Base-by-base conservation (phyloP, 768 basidiomycete genomes). In the Sarcodon sp. region DNA sequence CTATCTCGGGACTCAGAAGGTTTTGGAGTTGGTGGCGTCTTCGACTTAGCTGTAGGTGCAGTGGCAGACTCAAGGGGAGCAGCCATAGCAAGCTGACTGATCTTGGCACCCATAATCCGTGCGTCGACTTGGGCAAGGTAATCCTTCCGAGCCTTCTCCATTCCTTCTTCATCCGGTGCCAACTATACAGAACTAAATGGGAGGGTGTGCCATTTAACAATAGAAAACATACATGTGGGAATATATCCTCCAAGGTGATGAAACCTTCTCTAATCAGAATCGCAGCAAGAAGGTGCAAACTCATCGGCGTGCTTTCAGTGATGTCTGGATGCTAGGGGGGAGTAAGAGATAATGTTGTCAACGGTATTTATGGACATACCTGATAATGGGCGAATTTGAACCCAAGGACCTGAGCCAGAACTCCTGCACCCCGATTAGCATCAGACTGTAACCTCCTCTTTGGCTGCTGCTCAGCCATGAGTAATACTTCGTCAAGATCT, bases 381-480 rank as follows among this genome's bases (percentile, higher is more conserved):
- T 93, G 84, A 63, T 94, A 93, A 61, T 83, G 81, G 7, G 76
- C 73, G 57, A 96, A 94, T 64, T 99, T 99, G 75, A 98, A 98
- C n/a, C 96, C 96, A 16, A 99, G 69, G 6, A 98, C 87, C 66
- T 99, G 92, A 11, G 89, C 83, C 48, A 88, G 66, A 16, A 88
- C 83, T 45, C 77, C 72, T 21, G 80, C 27, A 9, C 16, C 69
- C 45, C 76, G 69, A 27, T 59, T 58, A 4, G 57, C 55, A 11
- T 57, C 36, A 56, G 52, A 50, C 18, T 47, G 53, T 41, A 48
- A 34, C 9, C 43, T 41, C 32, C 50, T 48, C 46, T 47, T 53
- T 0, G 64, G 55, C 41, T 58, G 59, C 5, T 55, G 57, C 55
- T 86, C 79, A 0, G 77, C 78, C 38, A 78, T 60, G 27, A 60